Evolutionary conservation across 139 green algal species (phyloP).

Genomic region (Chlamydomonas asymmetrica): DNA sequence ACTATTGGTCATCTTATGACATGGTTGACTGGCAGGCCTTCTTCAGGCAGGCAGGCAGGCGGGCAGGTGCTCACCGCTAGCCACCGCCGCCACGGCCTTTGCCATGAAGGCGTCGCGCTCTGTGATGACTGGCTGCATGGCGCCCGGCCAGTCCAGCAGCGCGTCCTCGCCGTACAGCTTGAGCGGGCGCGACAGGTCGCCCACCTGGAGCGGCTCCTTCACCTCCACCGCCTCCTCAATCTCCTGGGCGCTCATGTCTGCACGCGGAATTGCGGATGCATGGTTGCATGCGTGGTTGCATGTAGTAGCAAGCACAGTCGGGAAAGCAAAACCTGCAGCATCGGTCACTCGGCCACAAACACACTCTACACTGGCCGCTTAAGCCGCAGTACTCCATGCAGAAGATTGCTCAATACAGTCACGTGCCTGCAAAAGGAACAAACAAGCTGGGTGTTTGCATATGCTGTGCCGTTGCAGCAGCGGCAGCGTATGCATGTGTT

Average conservation of each 20-base stretch:
- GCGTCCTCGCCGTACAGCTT: slow-evolving; percentile 87
- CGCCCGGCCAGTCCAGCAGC: slow-evolving; percentile 83
- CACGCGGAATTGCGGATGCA: neutral
- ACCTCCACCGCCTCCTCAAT: slow-evolving; percentile 79
- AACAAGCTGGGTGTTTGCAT: too few relatives aligned
- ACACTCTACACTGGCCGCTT: too few relatives aligned
- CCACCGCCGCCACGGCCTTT: slow-evolving; percentile 54
- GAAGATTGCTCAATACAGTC: too few relatives aligned
- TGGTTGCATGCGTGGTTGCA: too few relatives aligned
- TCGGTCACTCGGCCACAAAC: too few relatives aligned
- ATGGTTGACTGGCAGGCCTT: slow-evolving; percentile 5
- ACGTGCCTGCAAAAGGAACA: too few relatives aligned
- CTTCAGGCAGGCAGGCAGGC: too few relatives aligned
- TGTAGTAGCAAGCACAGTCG: too few relatives aligned
- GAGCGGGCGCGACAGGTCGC: slow-evolving; percentile 30
- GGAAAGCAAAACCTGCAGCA: too few relatives aligned
- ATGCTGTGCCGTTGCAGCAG: too few relatives aligned
- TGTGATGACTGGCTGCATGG: slow-evolving; percentile 66
- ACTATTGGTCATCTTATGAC: neutral
- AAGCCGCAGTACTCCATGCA: too few relatives aligned
- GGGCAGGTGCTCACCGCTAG: slow-evolving; percentile 31
- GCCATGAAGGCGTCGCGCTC: slow-evolving; percentile 88
- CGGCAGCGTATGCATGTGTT: too few relatives aligned
- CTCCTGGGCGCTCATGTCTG: slow-evolving; percentile 52
- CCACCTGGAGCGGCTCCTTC: slow-evolving; percentile 63